phyloP scores from a whole-genome alignment of 495 filamentous ascomycete species.

The Podospora bellae-mahoneyi region DNA sequence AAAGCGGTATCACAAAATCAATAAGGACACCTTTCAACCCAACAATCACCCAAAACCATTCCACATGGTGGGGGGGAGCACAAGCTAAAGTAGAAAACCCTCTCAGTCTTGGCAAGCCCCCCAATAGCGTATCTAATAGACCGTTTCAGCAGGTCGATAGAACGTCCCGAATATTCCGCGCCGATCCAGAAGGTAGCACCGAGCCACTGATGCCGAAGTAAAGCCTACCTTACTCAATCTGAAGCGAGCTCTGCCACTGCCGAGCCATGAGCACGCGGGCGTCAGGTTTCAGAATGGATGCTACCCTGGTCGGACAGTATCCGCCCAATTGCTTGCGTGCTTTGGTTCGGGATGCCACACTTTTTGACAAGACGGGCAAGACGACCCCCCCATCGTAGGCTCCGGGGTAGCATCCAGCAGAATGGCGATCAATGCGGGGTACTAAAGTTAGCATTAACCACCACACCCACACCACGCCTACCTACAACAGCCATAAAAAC shows the following conservation, averaged over 20 bases:
- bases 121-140: background rate
- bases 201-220: background rate
- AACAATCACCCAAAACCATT: background rate
- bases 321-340: background rate
- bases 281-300: conserved; percentile 4
- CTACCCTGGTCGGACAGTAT: background rate
- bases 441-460: conserved; percentile 2
- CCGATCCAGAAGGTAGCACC: background rate
- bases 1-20: background rate
- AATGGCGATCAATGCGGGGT: conserved; percentile 4
- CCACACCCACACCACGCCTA: background rate
- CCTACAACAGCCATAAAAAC: background rate
- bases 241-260: background rate
- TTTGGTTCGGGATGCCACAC: conserved; percentile 3
- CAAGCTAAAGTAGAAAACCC: background rate
- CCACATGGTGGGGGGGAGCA: background rate
- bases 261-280: background rate
- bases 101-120: background rate
- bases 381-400: background rate
- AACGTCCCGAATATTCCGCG: conserved; percentile 1
- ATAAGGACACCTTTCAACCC: background rate
- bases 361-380: background rate
- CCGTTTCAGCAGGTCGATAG: background rate
- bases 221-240: background rate
- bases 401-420: background rate